phyloP scores from a whole-genome alignment of 2,329 filamentous ascomycete species.

The Ceratocystis albifundus region DNA sequence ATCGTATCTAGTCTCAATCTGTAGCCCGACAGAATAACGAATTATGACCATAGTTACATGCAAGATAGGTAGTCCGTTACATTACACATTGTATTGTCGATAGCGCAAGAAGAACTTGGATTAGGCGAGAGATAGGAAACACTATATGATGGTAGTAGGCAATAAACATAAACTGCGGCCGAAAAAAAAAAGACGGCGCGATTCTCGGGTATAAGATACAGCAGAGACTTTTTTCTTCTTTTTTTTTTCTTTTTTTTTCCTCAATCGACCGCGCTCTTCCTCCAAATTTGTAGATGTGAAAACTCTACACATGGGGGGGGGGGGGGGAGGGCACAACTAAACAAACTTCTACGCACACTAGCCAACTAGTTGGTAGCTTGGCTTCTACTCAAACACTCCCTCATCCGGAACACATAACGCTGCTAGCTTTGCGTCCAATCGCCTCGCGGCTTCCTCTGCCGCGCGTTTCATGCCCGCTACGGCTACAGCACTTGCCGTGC shows the following conservation, averaged over 20 bases:
- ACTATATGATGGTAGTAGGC: background rate
- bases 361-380: too few relatives aligned
- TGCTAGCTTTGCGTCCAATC: constrained; percentile 50
- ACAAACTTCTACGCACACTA: too few relatives aligned
- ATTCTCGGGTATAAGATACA: constrained; percentile 14
- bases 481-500: constrained; percentile 35
- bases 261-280: background rate
- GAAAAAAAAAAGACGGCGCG: background rate
- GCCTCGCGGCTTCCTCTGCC: constrained; percentile 47
- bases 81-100: background rate
- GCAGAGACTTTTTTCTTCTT: constrained; percentile 3
- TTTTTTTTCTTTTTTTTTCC: too few relatives aligned
- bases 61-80: background rate
- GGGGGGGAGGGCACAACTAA: too few relatives aligned
- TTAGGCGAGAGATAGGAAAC: background rate
- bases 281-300: too few relatives aligned
- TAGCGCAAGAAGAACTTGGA: background rate
- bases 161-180: constrained; percentile 6
- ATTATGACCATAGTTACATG: constrained; percentile 12
- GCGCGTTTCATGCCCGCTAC: constrained; percentile 44
- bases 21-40: constrained; percentile 16
- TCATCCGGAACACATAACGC: constrained; percentile 44
- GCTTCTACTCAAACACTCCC: constrained; percentile 31
- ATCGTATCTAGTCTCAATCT: constrained; percentile 4
- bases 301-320: too few relatives aligned